Percentiles rank a stretch among this genome's conserved stretches.
Evolutionary conservation across 1,284 basidiomycete genomes (phyloP).

Genomic region (Lentinus polychrous): DNA sequence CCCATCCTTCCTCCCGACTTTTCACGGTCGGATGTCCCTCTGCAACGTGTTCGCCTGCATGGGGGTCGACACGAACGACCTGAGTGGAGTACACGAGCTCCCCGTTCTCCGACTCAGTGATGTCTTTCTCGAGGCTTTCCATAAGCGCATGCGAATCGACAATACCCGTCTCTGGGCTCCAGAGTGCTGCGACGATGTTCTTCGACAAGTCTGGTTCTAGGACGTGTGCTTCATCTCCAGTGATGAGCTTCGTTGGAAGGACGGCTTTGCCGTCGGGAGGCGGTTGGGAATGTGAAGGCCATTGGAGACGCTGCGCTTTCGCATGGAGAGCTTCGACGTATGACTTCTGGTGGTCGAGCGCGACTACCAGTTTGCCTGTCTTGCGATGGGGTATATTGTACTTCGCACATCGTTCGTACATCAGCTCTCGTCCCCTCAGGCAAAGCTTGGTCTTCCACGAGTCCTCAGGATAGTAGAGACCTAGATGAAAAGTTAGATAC

Average conservation of each 20-base stretch:
- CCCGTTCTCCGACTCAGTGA: conserved; percentile 64
- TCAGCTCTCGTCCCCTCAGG: conserved; percentile 77
- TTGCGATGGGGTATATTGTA: conserved; percentile 66
- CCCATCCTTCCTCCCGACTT: conserved; percentile 47
- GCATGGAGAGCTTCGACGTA: conserved; percentile 69
- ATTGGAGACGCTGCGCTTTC: conserved; percentile 51
- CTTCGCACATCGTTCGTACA: conserved; percentile 75
- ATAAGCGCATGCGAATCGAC: conserved; percentile 83
- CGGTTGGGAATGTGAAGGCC: conserved; percentile 37
- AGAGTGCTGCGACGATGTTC: conserved; percentile 68
- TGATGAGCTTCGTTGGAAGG: conserved; percentile 66
- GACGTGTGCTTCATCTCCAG: conserved; percentile 62
- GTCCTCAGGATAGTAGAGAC: conserved; percentile 76
- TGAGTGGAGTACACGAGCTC: conserved; percentile 78
- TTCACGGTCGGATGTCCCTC: conserved; percentile 19
- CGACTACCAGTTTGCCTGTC: conserved; percentile 87
- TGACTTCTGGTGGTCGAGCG: conserved; percentile 51
- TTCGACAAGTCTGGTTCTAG: conserved; percentile 80
- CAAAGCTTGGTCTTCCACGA: conserved; percentile 89
- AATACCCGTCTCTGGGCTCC: conserved; percentile 88
- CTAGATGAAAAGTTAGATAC: conserved; percentile 28
- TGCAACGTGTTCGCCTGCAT: conserved; percentile 18
- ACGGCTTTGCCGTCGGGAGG: conserved; percentile 17
- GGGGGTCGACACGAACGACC: conserved; percentile 84
- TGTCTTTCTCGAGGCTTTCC: conserved; percentile 74